Evolutionary conservation across 2,329 filamentous ascomycete species (phyloP).

Genomic region (Cladophialophora yegresii): DNA sequence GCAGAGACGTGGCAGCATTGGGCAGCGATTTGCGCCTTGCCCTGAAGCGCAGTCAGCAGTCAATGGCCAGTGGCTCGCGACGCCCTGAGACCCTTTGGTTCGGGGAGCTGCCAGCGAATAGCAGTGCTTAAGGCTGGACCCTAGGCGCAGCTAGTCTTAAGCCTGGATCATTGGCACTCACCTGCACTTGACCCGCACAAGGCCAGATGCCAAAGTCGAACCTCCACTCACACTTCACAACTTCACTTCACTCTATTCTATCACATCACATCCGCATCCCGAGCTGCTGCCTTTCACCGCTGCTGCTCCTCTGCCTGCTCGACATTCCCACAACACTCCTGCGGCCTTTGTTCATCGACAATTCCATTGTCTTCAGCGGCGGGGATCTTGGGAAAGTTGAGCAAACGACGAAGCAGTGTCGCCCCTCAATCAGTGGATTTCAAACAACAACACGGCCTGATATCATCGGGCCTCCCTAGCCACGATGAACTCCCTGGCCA

Average conservation of each 20-base stretch:
- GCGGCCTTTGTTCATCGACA: slow-evolving; percentile 1
- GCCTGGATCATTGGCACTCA: slow-evolving; percentile 1
- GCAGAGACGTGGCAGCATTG: slow-evolving; percentile 4
- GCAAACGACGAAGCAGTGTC: background rate
- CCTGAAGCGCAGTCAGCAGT: background rate
- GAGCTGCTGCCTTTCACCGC: slow-evolving; percentile 11
- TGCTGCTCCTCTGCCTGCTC: background rate
- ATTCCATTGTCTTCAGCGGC: background rate
- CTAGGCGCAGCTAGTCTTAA: background rate
- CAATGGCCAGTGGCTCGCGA: background rate
- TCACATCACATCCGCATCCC: slow-evolving; percentile 16
- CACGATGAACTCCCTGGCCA: slow-evolving; percentile 64
- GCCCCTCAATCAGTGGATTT: slow-evolving; percentile 6
- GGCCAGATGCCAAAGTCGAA: slow-evolving; percentile 11
- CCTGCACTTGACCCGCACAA: slow-evolving; percentile 1
- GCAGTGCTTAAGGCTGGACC: slow-evolving; percentile 3
- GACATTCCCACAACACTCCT: background rate
- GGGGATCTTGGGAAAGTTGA: background rate
- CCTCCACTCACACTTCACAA: slow-evolving; percentile 17
- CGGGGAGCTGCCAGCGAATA: background rate
- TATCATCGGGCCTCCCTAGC: slow-evolving; percentile 31
- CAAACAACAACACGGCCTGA: slow-evolving; percentile 13
- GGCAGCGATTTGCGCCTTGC: slow-evolving; percentile 11
- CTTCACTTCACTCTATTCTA: slow-evolving; percentile 14
- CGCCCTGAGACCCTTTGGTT: background rate